Base-by-base conservation (phyloP, 371 early-diverging fungal genomes). In the Mortierella sp. region DNA sequence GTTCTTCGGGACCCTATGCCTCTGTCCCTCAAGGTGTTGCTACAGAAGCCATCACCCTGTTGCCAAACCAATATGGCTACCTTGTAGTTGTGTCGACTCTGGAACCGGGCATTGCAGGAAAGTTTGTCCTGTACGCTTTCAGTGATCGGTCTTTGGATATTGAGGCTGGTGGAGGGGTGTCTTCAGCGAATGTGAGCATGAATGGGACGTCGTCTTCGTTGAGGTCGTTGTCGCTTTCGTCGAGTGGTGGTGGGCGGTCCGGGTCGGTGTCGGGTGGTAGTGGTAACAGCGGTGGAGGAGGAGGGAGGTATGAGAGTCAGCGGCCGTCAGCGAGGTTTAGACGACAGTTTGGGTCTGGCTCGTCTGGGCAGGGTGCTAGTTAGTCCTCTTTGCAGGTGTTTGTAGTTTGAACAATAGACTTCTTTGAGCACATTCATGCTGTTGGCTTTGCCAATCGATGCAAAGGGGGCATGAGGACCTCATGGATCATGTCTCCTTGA, bases 1-100 rank as follows among this genome's bases (percentile, higher is more conserved):
- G 92, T 21, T 93, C 94, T 24, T 95, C 96, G 3, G 96, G 96
- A 0, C 92, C 92, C 43, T 96, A 95, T 83, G 91, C 94, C 55
- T 93, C 95, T 83, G 91, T 92, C 32, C 90, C 92, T 18, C 96
- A 96, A 81, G 95, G 90, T 71, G 75, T 74, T 3, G 80, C 83
- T 0, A 82, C 80, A 16, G 80, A 82, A 35, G 44, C 78, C 0
- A 80, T 55, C 11, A 82, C 87, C 2, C 78, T 86, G 10, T n/a
- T 82, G 27, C 83, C 83, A 4, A 86, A 82, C 60, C 82, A 86
- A 48, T 77, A 86, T 73, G 93, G 93, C 5, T 94, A 94, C 72
- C 87, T 93, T 18, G 89, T 92, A 54, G 93, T 94, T 3, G 85
- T 94, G 35, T 92, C 93, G 3, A 94, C 94, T 2, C 89, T 91